Conservation (phyloP, 139 green algal genomes). For the Chlamydomonas urium region DNA sequence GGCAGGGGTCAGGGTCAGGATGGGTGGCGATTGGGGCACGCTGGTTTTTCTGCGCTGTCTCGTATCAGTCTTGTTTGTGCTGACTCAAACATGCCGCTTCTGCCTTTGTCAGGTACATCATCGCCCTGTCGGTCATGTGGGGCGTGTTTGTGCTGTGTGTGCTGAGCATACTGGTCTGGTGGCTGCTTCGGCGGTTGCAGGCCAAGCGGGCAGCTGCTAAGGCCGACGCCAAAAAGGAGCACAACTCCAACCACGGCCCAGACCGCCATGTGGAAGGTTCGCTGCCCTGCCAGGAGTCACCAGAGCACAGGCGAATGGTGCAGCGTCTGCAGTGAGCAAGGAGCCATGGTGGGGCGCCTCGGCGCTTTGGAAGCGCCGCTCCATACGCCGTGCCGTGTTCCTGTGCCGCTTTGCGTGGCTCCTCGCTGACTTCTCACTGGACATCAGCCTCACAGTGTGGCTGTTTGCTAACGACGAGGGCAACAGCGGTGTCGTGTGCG, state of each 20-base stretch:
- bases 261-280: too few species aligned
- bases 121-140: conserved; percentile 29
- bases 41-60: background rate
- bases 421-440: conserved; percentile 21
- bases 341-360: background rate
- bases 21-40: background rate
- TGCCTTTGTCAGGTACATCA: conserved; percentile 30
- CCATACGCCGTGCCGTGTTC: conserved; percentile 17
- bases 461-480: conserved; percentile 15
- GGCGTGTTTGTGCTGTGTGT: conserved; percentile 19
- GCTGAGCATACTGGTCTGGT: conserved; percentile 16
- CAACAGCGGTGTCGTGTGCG: conserved; percentile 15
- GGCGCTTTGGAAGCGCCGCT: conserved; percentile 13
- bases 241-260: too few species aligned
- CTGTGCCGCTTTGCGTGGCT: conserved; percentile 17
- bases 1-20: background rate
- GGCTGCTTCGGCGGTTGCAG: background rate
- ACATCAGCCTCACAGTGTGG: conserved; percentile 26
- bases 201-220: background rate
- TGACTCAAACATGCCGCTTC: background rate
- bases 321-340: too few species aligned
- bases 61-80: background rate
- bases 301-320: too few species aligned
- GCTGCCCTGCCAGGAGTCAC: too few species aligned
- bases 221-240: too few species aligned